A percentile compares a stretch with the other conserved stretches of the same genome.
Conservation (phyloP, 73 alveolate species). For the Paramecium pentaurelia region DNA sequence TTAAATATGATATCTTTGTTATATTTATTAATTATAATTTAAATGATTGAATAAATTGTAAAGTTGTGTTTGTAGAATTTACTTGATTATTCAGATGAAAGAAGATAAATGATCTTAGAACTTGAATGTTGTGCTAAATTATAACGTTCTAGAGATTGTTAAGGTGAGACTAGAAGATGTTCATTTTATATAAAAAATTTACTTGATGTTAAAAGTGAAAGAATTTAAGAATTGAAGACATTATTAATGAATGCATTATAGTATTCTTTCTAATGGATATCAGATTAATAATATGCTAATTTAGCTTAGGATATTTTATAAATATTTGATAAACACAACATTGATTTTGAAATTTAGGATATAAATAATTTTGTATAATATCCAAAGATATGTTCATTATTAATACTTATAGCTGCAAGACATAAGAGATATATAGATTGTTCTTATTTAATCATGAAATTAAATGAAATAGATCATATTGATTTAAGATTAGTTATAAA, state of each 20-base stretch:
- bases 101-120: neutral
- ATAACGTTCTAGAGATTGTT: neutral
- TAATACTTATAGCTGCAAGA: neutral
- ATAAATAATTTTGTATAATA: neutral
- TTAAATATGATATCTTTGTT: neutral
- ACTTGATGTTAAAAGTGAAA: neutral
- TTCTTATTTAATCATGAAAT: neutral
- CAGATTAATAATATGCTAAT: neutral
- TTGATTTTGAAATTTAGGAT: neutral
- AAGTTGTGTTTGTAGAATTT: neutral
- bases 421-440: neutral
- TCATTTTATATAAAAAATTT: neutral
- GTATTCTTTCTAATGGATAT: neutral
- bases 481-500: neutral
- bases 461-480: neutral
- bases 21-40: neutral
- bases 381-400: neutral
- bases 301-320: neutral
- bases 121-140: neutral
- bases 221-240: neutral
- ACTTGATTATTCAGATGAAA: neutral
- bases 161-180: neutral
- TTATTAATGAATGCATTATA: neutral
- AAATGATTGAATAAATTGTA: neutral
- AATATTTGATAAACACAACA: slow-evolving; percentile 3